A percentile compares a stretch with the other conserved stretches of the same genome.
Evolutionary conservation across 371 early-diverging fungal genomes (phyloP).

Genomic region (Batrachochytrium dendrobatidis): DNA sequence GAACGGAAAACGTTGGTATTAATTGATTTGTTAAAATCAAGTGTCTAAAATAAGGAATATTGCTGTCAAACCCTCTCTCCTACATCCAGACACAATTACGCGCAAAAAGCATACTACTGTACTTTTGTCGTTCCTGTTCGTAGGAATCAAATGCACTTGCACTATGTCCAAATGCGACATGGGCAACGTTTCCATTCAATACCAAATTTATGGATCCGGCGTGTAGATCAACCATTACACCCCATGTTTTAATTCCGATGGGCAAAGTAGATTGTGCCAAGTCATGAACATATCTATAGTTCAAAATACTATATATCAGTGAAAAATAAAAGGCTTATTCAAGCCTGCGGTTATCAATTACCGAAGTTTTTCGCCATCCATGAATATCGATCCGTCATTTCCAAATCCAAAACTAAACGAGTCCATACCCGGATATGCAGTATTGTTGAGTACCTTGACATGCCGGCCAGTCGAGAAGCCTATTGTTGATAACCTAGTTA

Average conservation of each 20-base stretch:
- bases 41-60: not conserved
- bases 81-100: not conserved
- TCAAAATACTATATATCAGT: no score
- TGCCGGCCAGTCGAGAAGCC: conserved; percentile 6
- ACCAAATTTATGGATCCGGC: conserved; percentile 27
- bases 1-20: conserved; percentile 33
- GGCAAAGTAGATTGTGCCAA: not conserved
- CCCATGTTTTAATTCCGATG: conserved; percentile 29
- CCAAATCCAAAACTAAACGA: conserved; percentile 33
- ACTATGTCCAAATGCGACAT: conserved; percentile 34
- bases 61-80: not conserved
- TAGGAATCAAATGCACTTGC: conserved; percentile 18
- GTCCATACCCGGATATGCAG: conserved; percentile 30
- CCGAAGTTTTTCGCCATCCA: conserved; percentile 13
- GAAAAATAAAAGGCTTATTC: no score
- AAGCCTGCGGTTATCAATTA: conserved; percentile 4
- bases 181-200: conserved; percentile 20
- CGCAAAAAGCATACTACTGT: conserved; percentile 1
- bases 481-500: not conserved
- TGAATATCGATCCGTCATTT: conserved; percentile 15
- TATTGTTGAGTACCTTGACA: not conserved
- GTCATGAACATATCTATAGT: not conserved
- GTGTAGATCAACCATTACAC: conserved; percentile 35
- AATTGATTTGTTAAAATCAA: conserved; percentile 19
- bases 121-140: conserved; percentile 28